Percentiles rank a stretch among this genome's conserved stretches.
phyloP scores from a whole-genome alignment of 1,139 yeast genomes.

The Nakaseomyces kungkrabaensis region DNA sequence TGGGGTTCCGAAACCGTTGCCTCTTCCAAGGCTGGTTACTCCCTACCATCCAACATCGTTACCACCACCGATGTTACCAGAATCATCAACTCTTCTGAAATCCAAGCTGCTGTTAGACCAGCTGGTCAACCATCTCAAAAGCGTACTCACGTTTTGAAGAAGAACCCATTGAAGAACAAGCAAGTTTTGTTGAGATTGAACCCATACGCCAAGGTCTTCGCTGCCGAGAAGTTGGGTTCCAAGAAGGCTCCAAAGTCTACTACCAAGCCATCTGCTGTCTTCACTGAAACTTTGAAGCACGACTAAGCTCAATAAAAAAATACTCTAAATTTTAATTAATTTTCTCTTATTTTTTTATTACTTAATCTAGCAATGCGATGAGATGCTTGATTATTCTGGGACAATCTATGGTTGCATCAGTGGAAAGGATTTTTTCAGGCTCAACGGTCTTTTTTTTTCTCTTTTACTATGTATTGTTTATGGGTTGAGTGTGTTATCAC shows the following conservation, averaged over 20 bases:
- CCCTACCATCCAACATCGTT: constrained; percentile 89
- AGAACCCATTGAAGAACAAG: constrained; percentile 99
- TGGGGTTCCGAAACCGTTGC: constrained; percentile 90
- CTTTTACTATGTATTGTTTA: too few species aligned
- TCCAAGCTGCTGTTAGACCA: constrained; percentile 94
- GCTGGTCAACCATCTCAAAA: constrained; percentile 91
- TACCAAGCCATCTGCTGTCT: constrained; percentile 65
- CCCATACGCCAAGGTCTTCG: constrained; percentile 98
- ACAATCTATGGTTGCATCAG: neutral
- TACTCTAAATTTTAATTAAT: neutral
- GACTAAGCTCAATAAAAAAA: constrained; percentile 26
- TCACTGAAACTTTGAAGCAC: constrained; percentile 56
- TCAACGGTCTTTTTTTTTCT: neutral
- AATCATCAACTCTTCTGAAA: constrained; percentile 97
- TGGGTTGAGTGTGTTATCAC: too few species aligned
- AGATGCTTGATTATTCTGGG: neutral
- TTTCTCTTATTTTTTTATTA: too few species aligned
- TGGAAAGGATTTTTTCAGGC: neutral
- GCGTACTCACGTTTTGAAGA: constrained; percentile 94
- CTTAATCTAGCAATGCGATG: neutral
- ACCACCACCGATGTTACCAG: constrained; percentile 94
- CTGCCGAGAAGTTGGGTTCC: constrained; percentile 86
- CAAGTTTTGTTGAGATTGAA: constrained; percentile 95
- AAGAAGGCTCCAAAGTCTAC: constrained; percentile 60
- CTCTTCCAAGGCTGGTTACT: constrained; percentile 80